A percentile compares a stretch with the other conserved stretches of the same genome.
Evolutionary conservation across 2,329 filamentous ascomycete species (phyloP).

Genomic region (Nemania sp.): DNA sequence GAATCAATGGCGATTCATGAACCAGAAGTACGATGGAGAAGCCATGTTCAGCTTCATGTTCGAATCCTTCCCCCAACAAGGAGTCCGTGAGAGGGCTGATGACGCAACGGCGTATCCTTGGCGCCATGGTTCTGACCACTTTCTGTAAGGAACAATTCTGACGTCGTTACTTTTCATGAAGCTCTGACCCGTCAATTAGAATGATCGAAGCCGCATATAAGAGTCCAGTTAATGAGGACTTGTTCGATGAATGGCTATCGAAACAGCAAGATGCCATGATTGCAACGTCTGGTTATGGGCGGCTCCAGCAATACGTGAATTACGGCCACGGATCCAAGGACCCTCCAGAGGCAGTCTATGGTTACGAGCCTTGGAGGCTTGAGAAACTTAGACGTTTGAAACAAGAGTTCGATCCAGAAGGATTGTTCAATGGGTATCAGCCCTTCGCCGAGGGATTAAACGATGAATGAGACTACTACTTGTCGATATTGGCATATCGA

Average conservation of each 20-base stretch:
- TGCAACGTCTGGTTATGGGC: slow-evolving; percentile 28
- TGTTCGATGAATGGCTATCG: slow-evolving; percentile 1
- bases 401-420: slow-evolving; percentile 41
- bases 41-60: slow-evolving; percentile 11
- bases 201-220: slow-evolving; percentile 9
- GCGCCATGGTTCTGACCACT: slow-evolving; percentile 3
- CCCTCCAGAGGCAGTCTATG: slow-evolving; percentile 40
- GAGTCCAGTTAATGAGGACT: neutral
- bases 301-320: slow-evolving; percentile 41
- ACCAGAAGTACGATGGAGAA: neutral
- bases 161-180: no score
- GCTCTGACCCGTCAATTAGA: neutral
- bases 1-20: slow-evolving; percentile 10
- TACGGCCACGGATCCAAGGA: slow-evolving; percentile 43
- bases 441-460: neutral
- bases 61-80: slow-evolving; percentile 6
- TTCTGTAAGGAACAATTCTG: neutral
- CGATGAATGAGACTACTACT: no score
- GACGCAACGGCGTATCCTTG: slow-evolving; percentile 6
- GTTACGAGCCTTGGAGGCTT: slow-evolving; percentile 45
- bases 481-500: no score
- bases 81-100: neutral
- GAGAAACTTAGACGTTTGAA: slow-evolving; percentile 43
- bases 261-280: neutral
- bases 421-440: slow-evolving; percentile 33